Base-by-base conservation (phyloP, 352 stramenopile genomes). In the Phytophthora crassamura region DNA sequence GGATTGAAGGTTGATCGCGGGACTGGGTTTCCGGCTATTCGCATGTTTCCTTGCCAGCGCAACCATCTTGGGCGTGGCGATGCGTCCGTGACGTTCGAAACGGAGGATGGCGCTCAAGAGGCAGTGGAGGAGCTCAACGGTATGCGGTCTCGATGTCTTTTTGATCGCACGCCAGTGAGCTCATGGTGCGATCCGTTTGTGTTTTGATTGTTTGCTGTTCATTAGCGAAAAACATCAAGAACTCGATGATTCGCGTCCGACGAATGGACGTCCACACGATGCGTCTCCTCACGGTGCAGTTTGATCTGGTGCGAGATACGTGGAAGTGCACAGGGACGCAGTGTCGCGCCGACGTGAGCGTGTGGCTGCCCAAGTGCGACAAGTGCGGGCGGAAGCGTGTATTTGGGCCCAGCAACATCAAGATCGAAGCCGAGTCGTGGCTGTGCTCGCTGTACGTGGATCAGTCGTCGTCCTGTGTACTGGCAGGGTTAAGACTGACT, bases 391-490 rank as follows among this genome's bases (percentile, higher is more conserved):
- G 57, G 4, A 75, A 77, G 46, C 80, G 84, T n/a, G 63, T 84
- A 60, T 90, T 86, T 64, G 62, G 74, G 1, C 58, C 69, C 2
- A 90, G 78, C 55, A 73, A 76, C 43, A 72, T 79, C 11, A 77
- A 71, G 18, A 85, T 90, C 46, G 49, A 51, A 36, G 41, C 58
- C 6, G 64, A 70, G 14, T 82, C 79, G 32, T 92, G 84, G 84
- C 63, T 92, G n/a, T 92, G 84, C 53, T 86, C 78, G 9, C 74
- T 92, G 84, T 92, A 68, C 49, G 78, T 77, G 0, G 7, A 14
- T 7, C 22, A 3, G 22, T 43, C 32, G 28, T n/a, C 35, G 5
- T 35, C 6, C 42, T 28, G 39, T 14, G 14, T 18, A 15, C 20
- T 38, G 18, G 25, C 45, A 14, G 15, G 50, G 52, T 22, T 35